Evolutionary conservation across 208 protist species (phyloP).

Genomic region (Trichomonas tenax): DNA sequence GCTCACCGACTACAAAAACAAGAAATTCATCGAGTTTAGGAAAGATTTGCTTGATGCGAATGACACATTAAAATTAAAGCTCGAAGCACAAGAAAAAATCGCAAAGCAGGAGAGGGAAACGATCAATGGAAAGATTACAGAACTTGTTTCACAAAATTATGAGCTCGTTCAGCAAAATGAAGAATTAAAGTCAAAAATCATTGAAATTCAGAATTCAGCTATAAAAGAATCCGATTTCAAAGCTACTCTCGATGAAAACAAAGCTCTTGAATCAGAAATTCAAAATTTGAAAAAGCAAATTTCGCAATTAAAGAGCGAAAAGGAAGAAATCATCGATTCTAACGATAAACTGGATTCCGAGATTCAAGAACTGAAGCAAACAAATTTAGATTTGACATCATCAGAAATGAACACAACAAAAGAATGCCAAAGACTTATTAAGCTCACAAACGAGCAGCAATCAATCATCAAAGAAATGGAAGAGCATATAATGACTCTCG

Average conservation of each 20-base stretch:
- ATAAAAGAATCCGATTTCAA: not conserved
- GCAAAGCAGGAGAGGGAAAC: not conserved
- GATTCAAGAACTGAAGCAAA: not conserved
- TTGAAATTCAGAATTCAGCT: not conserved
- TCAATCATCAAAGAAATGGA: not conserved
- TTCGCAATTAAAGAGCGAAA: not conserved
- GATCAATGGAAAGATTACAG: not conserved
- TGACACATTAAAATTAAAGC: not conserved
- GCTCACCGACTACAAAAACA: not conserved
- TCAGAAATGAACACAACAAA: not conserved
- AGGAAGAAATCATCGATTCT: not conserved
- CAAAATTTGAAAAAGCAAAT: not conserved
- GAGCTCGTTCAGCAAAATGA: not conserved
- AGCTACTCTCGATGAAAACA: not conserved
- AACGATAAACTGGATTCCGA: not conserved
- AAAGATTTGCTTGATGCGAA: not conserved
- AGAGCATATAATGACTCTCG: not conserved
- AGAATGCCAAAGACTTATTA: not conserved
- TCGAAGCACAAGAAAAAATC: not conserved
- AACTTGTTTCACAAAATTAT: not conserved
- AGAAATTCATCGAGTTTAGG: not conserved
- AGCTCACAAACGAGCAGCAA: not conserved
- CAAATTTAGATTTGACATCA: not conserved
- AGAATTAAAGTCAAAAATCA: not conserved
- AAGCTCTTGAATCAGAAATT: not conserved